Evolutionary conservation across 768 basidiomycete genomes (phyloP).

Genomic region (Paxillus involutus): DNA sequence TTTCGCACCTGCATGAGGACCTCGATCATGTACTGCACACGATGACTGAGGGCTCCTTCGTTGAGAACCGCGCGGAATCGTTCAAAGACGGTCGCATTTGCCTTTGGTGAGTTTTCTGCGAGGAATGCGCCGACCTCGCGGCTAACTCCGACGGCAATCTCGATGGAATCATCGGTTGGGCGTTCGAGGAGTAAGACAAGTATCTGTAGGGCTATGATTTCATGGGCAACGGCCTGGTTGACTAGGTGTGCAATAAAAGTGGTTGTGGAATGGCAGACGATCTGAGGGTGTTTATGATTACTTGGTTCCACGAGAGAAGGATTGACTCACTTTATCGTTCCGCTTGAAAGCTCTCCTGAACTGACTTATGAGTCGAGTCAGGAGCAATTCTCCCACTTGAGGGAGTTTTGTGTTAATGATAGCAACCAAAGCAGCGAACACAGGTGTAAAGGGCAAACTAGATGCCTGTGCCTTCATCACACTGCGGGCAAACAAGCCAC

Average conservation of each 20-base stretch:
- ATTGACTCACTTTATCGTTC: conserved; percentile 86
- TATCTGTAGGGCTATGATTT: conserved; percentile 92
- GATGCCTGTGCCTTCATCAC: conserved; percentile 98
- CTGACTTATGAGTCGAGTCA: conserved; percentile 90
- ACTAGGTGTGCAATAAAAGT: conserved; percentile 90
- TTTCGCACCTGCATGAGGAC: conserved; percentile 98
- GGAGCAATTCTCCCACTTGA: conserved; percentile 89
- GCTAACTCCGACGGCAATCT: conserved; percentile 97
- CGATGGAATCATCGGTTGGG: conserved; percentile 96
- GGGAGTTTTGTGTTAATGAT: conserved; percentile 98
- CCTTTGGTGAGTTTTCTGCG: conserved; percentile 90
- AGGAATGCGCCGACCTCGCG: conserved; percentile 97
- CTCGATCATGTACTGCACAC: conserved; percentile 99
- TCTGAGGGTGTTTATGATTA: conserved; percentile 44
- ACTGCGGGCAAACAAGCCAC: conserved; percentile 89
- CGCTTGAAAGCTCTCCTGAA: conserved; percentile 94
- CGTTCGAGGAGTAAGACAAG: conserved; percentile 93
- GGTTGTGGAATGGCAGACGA: conserved; percentile 89
- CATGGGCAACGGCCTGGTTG: conserved; percentile 91
- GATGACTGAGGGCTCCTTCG: conserved; percentile 91
- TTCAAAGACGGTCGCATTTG: conserved; percentile 92
- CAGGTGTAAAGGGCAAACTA: conserved; percentile 96
- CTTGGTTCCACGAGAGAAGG: not conserved
- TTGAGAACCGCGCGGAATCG: conserved; percentile 96
- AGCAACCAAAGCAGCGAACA: conserved; percentile 91